A percentile compares a stretch with the other conserved stretches of the same genome.
These are phyloP conservation scores for Stygiomarasmius scandens DNA, from an alignment of 1,284 basidiomycete species.

Conservation along the genomic window DNA sequence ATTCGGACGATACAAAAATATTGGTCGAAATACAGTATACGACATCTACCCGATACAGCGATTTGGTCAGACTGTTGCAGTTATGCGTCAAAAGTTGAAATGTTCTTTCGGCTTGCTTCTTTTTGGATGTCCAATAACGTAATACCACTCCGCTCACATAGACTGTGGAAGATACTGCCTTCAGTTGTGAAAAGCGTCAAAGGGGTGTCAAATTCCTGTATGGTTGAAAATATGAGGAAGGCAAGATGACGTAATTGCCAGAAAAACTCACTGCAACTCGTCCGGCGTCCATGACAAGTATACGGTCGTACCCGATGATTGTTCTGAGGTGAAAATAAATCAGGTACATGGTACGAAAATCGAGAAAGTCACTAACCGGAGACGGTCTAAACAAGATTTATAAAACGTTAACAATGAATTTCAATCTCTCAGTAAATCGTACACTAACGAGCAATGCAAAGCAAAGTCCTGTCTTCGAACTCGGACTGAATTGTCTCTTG, in stretches of 20 bases:
- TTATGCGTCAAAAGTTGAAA: not conserved
- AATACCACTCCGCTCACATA: slow-evolving; percentile 68
- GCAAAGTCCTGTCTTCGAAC: slow-evolving; percentile 63
- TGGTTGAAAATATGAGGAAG: not conserved
- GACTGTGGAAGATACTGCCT: slow-evolving; percentile 63
- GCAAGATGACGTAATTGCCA: not conserved
- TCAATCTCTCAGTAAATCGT: not conserved
- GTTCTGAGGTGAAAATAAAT: slow-evolving; percentile 38
- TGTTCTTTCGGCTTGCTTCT: not conserved
- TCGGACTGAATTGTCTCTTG: slow-evolving; percentile 70
- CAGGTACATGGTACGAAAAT: not conserved
- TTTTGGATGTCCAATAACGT: slow-evolving; percentile 51
- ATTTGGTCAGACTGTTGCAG: too few species aligned
- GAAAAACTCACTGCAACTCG: slow-evolving; percentile 54
- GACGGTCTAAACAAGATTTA: slow-evolving; percentile 61
- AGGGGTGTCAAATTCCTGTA: slow-evolving; percentile 73
- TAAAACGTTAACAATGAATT: not conserved
- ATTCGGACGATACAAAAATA: not conserved
- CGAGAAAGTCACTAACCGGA: slow-evolving; percentile 40
- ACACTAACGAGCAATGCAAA: slow-evolving; percentile 64
- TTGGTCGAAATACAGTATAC: not conserved
- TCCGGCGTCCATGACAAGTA: slow-evolving; percentile 74
- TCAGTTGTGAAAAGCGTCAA: slow-evolving; percentile 54
- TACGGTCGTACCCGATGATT: slow-evolving; percentile 80
- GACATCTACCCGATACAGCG: not conserved